phyloP scores from a whole-genome alignment of 495 filamentous ascomycete species.

The Hyaloscypha finlandica region DNA sequence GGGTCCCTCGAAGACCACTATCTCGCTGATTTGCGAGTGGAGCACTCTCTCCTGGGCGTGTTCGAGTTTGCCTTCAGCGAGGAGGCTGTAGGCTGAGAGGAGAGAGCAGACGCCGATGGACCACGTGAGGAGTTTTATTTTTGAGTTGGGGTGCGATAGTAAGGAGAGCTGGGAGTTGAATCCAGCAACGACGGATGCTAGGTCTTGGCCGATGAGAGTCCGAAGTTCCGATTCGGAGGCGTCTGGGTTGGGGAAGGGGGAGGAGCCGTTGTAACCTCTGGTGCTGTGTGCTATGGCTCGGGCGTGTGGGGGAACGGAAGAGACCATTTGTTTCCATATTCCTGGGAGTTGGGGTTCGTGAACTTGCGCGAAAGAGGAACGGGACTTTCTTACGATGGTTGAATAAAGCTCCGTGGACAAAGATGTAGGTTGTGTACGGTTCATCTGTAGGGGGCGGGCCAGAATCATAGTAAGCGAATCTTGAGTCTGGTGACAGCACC shows the following conservation, averaged over 20 bases:
- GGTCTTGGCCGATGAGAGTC: neutral
- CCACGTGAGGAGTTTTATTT: neutral
- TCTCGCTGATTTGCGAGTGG: neutral
- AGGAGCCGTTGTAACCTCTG: neutral
- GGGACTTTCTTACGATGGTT: neutral
- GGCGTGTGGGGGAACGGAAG: neutral
- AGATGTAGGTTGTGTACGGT: conserved; percentile 1
- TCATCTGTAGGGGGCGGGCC: neutral
- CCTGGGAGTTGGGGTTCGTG: neutral
- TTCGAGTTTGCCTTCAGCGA: neutral
- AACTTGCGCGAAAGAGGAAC: neutral
- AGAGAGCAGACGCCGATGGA: neutral
- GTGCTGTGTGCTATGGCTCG: neutral
- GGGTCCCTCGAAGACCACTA: neutral
- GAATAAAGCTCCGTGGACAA: neutral
- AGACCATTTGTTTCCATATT: neutral
- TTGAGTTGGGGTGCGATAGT: neutral
- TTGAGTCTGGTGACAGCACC: neutral
- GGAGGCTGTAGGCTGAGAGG: neutral
- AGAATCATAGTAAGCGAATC: conserved; percentile 1
- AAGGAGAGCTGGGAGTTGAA: neutral
- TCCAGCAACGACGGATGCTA: neutral
- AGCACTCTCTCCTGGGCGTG: neutral
- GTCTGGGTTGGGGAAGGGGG: neutral
- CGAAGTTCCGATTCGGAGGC: neutral